Base-by-base conservation (phyloP, 306 rosid species). In the Pyrus bretschneideri region DNA sequence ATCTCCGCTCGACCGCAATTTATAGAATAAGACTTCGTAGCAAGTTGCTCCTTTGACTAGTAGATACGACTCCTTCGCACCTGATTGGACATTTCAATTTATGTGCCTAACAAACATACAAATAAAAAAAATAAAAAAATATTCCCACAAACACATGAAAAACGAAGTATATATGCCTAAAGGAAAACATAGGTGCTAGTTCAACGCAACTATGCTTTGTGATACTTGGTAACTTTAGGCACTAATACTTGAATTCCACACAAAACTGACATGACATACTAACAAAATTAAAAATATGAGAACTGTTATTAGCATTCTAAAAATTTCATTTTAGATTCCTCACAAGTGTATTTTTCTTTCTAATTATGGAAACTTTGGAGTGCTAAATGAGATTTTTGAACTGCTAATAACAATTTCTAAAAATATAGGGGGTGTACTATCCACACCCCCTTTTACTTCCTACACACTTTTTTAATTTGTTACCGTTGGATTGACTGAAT, bases 401-500 rank as follows among this genome's bases (percentile, higher is more conserved):
- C 9, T 35, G 40, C 9, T 35, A 35, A 35, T 35, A 35, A 35
- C 9, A 35, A 35, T 35, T 35, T 35, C 9, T 1, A 35, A 35
- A 35, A 35, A 6, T 35, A 35, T 35, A 6, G 23, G 23, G 9
- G 40, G 40, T 35, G 40, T 35, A 35, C 40, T 35, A 35, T 35
- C 40, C 40, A 35, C 40, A 35, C 1, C 7, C 38, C 0, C 5
- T 33, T 33, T 33, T 33, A 33, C 38, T 33, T 33, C 3, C 38
- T 33, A 33, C 7, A 33, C 40, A 35, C 40, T 0, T 35, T 35
- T 35, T 35, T 35, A 35, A 35, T 5, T 35, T 5, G 9, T 8
- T 0, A 0, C 9, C 2, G 0, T 35, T 8, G 0, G 9, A 6
- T 35, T 1, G 9, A 35, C 40, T 35, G 9, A 35, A 6, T 35